Percentiles rank a stretch among this genome's conserved stretches.
Conservation (phyloP, 2,329 filamentous ascomycete species). For the Neodidymelliopsis sp. region DNA sequence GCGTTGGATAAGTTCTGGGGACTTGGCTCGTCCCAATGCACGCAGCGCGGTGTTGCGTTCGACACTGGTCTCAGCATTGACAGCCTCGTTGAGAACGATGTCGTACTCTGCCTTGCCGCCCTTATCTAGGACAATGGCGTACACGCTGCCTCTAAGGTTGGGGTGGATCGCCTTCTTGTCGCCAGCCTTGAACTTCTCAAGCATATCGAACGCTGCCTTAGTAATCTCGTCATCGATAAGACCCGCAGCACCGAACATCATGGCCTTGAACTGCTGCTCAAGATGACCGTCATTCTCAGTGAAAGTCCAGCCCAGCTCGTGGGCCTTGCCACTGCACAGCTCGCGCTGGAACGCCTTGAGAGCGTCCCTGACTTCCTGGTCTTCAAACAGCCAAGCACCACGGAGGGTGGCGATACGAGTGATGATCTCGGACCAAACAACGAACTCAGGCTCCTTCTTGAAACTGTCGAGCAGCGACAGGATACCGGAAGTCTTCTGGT, state of each 20-base stretch:
- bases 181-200: conserved; percentile 80
- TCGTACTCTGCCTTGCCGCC: conserved; percentile 90
- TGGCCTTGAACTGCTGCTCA: conserved; percentile 90
- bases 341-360: conserved; percentile 84
- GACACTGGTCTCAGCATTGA: conserved; percentile 76
- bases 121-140: conserved; percentile 81
- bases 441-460: conserved; percentile 80
- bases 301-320: conserved; percentile 89
- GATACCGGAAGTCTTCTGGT: conserved; percentile 91
- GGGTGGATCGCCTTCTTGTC: conserved; percentile 86
- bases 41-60: conserved; percentile 93
- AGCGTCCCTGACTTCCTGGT: conserved; percentile 73
- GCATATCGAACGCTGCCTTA: conserved; percentile 86
- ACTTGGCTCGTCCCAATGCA: conserved; percentile 78
- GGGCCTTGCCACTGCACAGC: conserved; percentile 79
- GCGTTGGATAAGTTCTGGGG: conserved; percentile 80
- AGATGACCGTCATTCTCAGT: conserved; percentile 85
- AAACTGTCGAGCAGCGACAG: conserved; percentile 87
- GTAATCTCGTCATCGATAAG: conserved; percentile 79
- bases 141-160: conserved; percentile 87
- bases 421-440: conserved; percentile 94
- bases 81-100: conserved; percentile 76
- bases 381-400: conserved; percentile 88
- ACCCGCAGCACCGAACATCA: conserved; percentile 87
- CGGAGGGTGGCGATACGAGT: conserved; percentile 80